Conservation (phyloP, 768 basidiomycete genomes). For the Mycena galericulata region DNA sequence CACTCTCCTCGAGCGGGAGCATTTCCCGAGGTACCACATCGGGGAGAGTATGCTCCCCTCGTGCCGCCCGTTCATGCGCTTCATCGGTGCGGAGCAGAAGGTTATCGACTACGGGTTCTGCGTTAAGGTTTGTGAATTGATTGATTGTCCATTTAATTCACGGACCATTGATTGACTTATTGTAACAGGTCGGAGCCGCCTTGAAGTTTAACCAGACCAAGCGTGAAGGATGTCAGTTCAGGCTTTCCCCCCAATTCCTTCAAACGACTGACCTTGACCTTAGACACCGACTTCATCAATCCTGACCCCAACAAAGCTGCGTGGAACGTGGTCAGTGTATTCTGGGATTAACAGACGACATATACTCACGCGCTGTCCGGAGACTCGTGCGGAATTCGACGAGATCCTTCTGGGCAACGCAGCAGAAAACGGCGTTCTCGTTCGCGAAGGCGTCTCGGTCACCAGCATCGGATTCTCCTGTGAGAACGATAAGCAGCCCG, state of each 20-base stretch:
- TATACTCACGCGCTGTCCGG: not conserved
- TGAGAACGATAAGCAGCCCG: constrained; percentile 46
- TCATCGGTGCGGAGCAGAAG: constrained; percentile 51
- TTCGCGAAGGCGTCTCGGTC: constrained; percentile 62
- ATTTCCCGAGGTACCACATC: constrained; percentile 51
- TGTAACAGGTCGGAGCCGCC: constrained; percentile 52
- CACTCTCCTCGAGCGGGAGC: constrained; percentile 41
- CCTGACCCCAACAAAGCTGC: constrained; percentile 60
- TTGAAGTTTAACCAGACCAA: constrained; percentile 53
- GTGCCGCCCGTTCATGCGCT: constrained; percentile 47
- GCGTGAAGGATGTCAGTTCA: constrained; percentile 50
- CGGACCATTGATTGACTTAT: not conserved
- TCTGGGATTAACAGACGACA: not conserved
- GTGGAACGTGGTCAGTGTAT: constrained; percentile 70
- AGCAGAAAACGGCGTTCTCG: constrained; percentile 55
- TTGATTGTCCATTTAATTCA: not conserved
- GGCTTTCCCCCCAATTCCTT: no score
- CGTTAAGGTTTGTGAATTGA: constrained; percentile 47
- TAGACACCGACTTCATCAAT: constrained; percentile 71
- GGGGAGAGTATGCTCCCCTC: constrained; percentile 55
- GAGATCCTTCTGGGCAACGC: constrained; percentile 69
- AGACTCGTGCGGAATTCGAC: constrained; percentile 71
- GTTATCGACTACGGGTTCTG: constrained; percentile 48
- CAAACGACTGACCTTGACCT: no score
- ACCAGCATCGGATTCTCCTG: constrained; percentile 58